Conservation (phyloP, 352 stramenopile species). For the Pythium brassicae region DNA sequence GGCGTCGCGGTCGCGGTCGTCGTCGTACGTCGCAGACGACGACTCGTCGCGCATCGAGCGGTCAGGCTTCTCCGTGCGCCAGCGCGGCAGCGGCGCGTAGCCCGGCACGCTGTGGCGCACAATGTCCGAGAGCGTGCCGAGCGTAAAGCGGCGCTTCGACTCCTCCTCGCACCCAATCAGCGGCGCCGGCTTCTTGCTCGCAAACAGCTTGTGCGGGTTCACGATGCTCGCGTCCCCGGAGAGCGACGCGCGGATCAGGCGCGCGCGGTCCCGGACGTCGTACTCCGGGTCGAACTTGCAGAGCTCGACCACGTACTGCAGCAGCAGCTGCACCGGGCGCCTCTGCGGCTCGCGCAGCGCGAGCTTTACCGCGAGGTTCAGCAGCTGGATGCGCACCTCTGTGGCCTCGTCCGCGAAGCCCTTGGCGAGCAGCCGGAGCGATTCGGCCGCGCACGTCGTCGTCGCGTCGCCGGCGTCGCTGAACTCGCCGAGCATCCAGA, state of each 20-base stretch:
- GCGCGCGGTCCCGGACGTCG: constrained; percentile 89
- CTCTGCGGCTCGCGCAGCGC: constrained; percentile 64
- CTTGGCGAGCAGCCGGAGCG: constrained; percentile 84
- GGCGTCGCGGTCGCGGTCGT: constrained; percentile 15
- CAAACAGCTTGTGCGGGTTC: constrained; percentile 73
- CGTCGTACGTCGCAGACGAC: constrained; percentile 35
- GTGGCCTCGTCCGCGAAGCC: constrained; percentile 86
- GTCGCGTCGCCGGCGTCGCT: constrained; percentile 57
- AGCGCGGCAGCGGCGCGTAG: constrained; percentile 73
- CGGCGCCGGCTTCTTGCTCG: constrained; percentile 74
- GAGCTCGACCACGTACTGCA: constrained; percentile 91
- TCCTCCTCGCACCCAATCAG: constrained; percentile 74
- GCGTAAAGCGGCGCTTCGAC: constrained; percentile 65
- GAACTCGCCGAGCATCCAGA: constrained; percentile 93
- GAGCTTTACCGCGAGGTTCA: constrained; percentile 93
- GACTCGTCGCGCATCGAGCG: constrained; percentile 71
- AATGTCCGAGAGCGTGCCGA: constrained; percentile 86
- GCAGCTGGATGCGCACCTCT: constrained; percentile 84
- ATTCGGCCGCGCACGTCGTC: constrained; percentile 72
- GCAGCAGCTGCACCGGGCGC: constrained; percentile 69
- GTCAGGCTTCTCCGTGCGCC: constrained; percentile 66
- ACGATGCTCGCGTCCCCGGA: constrained; percentile 53
- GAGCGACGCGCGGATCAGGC: constrained; percentile 75
- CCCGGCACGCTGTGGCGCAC: constrained; percentile 83
- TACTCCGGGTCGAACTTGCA: constrained; percentile 92